phyloP scores from a whole-genome alignment of 306 rosid species.

The Canavalia gladiata region DNA sequence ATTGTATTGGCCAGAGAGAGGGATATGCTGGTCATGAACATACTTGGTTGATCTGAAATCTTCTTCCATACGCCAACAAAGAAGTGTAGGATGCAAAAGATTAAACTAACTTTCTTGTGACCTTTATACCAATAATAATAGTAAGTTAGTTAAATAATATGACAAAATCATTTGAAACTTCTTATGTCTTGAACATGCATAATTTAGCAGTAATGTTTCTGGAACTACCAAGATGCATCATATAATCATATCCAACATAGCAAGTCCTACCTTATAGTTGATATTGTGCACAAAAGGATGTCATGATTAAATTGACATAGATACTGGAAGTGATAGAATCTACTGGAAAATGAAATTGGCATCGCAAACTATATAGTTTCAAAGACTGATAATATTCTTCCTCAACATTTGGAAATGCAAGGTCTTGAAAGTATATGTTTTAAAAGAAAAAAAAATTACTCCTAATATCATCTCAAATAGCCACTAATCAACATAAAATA shows the following conservation, averaged over 20 bases:
- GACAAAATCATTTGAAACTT: conserved; percentile 23
- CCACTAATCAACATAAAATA: conserved; percentile 40
- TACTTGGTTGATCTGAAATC: conserved; percentile 64
- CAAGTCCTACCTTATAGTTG: conserved; percentile 28
- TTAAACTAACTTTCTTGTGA: conserved; percentile 75
- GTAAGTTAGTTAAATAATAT: conserved; percentile 45
- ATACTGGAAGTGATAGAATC: conserved; percentile 30
- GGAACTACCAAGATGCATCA: conserved; percentile 40
- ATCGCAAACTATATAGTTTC: conserved; percentile 26
- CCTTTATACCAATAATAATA: conserved; percentile 65
- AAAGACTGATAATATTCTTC: conserved; percentile 13
- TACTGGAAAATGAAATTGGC: conserved; percentile 18
- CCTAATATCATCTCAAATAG: conserved; percentile 34
- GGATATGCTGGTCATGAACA: conserved; percentile 66
- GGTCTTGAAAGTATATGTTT: conserved; percentile 8
- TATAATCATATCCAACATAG: conserved; percentile 32
- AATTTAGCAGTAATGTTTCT: conserved; percentile 27
- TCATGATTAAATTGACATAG: conserved; percentile 29
- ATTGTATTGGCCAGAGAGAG: conserved; percentile 75
- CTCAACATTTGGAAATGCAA: conserved; percentile 36
- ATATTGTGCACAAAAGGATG: conserved; percentile 41
- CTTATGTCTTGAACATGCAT: conserved; percentile 34
- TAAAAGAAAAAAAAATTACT: not conserved
- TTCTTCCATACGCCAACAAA: conserved; percentile 81
- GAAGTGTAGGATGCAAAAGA: conserved; percentile 81